phyloP scores from a whole-genome alignment of 1,139 yeast species.

The Kurtzmaniella natalensis region DNA sequence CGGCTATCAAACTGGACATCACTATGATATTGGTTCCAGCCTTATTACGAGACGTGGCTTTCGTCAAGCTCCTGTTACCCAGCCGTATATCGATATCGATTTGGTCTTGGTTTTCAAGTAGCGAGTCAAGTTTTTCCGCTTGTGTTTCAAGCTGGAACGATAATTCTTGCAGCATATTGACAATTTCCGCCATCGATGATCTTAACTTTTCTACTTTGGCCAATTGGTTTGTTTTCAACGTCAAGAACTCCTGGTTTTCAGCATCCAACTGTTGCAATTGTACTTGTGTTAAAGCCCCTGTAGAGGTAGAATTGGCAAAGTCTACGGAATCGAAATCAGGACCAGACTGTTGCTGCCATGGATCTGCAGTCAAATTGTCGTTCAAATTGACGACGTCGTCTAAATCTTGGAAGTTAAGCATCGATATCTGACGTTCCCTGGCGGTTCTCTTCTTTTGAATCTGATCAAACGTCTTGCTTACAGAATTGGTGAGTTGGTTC shows the following conservation, averaged over 20 bases:
- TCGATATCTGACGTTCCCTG: constrained; percentile 38
- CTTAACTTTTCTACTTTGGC: constrained; percentile 69
- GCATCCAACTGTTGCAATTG: constrained; percentile 65
- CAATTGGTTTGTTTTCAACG: constrained; percentile 60
- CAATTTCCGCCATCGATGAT: constrained; percentile 72
- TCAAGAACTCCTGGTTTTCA: constrained; percentile 69
- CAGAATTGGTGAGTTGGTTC: constrained; percentile 28
- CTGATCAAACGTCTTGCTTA: constrained; percentile 32
- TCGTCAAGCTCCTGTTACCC: constrained; percentile 71
- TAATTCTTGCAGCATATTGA: constrained; percentile 73
- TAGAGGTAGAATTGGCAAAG: constrained; percentile 6
- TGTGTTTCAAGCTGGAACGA: constrained; percentile 73
- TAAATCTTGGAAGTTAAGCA: constrained; percentile 40
- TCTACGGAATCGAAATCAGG: constrained; percentile 2
- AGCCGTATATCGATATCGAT: constrained; percentile 62
- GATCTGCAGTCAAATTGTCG: constrained; percentile 5
- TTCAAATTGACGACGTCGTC: constrained; percentile 25
- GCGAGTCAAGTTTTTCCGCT: constrained; percentile 62
- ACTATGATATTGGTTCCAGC: constrained; percentile 67
- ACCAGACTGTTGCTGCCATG: constrained; percentile 2
- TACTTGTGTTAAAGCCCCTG: constrained; percentile 35
- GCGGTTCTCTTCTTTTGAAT: constrained; percentile 40
- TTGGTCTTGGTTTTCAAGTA: constrained; percentile 68
- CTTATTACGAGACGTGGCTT: constrained; percentile 69
- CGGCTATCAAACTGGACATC: constrained; percentile 56